Evolutionary conservation across 2,329 filamentous ascomycete species (phyloP).

Genomic region (Zelopaecilomyces penicillatus): DNA sequence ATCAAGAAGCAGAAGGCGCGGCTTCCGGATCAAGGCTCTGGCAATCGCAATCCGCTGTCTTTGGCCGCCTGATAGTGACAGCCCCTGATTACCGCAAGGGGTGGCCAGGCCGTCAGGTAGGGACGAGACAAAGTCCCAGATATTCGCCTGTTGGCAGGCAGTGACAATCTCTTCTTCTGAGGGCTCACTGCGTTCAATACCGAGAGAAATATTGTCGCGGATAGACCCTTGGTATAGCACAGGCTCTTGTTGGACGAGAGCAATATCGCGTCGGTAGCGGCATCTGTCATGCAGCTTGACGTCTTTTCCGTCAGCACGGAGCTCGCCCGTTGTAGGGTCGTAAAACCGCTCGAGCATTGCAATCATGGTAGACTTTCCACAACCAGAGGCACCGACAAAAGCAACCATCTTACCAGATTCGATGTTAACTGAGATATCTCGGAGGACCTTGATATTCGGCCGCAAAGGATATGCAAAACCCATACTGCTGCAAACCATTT

Average conservation of each 20-base stretch:
- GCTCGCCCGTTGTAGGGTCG: constrained; percentile 23
- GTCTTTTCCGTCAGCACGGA: constrained; percentile 22
- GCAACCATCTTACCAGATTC: constrained; percentile 41
- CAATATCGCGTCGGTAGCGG: constrained; percentile 25
- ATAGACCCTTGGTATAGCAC: constrained; percentile 42
- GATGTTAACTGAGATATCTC: constrained; percentile 33
- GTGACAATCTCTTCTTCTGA: constrained; percentile 33
- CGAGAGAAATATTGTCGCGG: constrained; percentile 47
- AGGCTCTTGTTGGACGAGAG: constrained; percentile 34
- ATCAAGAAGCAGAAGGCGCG: constrained; percentile 60
- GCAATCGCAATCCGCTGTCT: constrained; percentile 67
- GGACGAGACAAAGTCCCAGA: constrained; percentile 45
- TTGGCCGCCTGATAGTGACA: constrained; percentile 65
- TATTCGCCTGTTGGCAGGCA: constrained; percentile 47
- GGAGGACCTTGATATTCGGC: constrained; percentile 25
- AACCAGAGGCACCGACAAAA: constrained; percentile 49
- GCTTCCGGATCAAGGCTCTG: constrained; percentile 58
- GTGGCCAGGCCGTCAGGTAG: constrained; percentile 55
- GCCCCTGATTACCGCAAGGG: constrained; percentile 56
- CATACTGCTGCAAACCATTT: constrained; percentile 42
- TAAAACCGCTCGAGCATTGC: constrained; percentile 40
- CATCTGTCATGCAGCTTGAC: constrained; percentile 21
- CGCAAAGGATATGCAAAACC: constrained; percentile 48
- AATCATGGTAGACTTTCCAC: constrained; percentile 53
- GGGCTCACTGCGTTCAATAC: constrained; percentile 24